Percentiles rank a stretch among this genome's conserved stretches.
Evolutionary conservation across 176 grass and related monocot genomes (phyloP).

Genomic region (Dactylis glomerata): DNA sequence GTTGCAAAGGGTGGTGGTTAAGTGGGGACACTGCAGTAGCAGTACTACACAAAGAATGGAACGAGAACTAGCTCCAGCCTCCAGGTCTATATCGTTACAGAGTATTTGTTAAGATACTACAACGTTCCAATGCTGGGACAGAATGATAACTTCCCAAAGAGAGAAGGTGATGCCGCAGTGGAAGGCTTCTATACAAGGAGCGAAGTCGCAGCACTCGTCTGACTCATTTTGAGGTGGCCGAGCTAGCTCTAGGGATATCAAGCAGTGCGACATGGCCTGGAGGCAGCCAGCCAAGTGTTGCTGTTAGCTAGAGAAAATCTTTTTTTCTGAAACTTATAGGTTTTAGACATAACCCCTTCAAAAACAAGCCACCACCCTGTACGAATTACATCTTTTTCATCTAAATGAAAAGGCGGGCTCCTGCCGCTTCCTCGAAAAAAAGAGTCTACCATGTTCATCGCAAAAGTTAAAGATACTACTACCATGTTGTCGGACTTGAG

Average conservation of each 20-base stretch:
- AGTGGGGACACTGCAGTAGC: neutral
- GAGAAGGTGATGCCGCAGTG: neutral
- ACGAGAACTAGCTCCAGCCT: neutral
- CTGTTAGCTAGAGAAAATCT: neutral
- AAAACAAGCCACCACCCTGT: neutral
- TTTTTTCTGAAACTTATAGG: neutral
- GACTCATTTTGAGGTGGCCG: neutral
- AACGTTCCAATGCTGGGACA: neutral
- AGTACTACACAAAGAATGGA: conserved; percentile 9
- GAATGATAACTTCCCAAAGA: neutral
- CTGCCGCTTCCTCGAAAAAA: neutral
- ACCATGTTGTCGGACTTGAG: neutral
- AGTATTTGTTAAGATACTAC: neutral
- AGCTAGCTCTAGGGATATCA: neutral
- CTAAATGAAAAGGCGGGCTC: neutral
- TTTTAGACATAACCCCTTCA: neutral
- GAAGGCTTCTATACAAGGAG: neutral
- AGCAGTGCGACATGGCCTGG: neutral
- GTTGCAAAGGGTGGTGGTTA: conserved; percentile 21
- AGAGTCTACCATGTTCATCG: neutral
- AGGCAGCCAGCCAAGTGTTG: neutral
- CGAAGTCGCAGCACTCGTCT: neutral
- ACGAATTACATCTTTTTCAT: neutral
- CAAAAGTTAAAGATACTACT: neutral
- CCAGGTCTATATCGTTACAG: conserved; percentile 5